Evolutionary conservation across 306 rosid genomes (phyloP).

Genomic region (Gillenia trifoliata): DNA sequence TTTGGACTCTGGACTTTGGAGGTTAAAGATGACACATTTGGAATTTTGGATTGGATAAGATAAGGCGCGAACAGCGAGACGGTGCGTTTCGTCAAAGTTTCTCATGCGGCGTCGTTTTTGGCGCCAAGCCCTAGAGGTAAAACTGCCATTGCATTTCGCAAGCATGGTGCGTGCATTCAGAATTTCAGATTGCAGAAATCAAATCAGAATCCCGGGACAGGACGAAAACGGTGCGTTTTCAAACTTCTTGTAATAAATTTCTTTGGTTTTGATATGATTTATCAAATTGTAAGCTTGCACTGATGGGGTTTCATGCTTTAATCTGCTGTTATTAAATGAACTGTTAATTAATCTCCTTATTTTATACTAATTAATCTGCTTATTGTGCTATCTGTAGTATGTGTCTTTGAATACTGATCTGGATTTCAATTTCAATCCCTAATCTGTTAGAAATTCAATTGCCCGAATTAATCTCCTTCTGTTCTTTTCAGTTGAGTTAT

Average conservation of each 20-base stretch:
- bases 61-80: not conserved
- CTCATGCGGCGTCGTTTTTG: not conserved
- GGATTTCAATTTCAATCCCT: not conserved
- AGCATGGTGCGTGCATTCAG: not conserved
- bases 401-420: not conserved
- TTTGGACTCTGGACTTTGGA: too few relatives aligned
- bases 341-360: not conserved
- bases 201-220: not conserved
- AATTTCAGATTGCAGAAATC: not conserved
- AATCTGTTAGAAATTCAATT: not conserved
- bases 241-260: not conserved
- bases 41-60: constrained; percentile 10
- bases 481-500: not conserved
- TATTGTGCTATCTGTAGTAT: not conserved
- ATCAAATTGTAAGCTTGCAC: not conserved
- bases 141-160: not conserved
- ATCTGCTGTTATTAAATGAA: not conserved
- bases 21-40: not conserved
- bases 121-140: not conserved
- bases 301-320: not conserved
- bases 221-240: not conserved
- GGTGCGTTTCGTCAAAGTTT: not conserved
- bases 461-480: not conserved
- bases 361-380: not conserved
- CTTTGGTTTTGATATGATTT: not conserved